phyloP scores from a whole-genome alignment of 371 early-diverging fungal species.

The Mucor lusitanicus region DNA sequence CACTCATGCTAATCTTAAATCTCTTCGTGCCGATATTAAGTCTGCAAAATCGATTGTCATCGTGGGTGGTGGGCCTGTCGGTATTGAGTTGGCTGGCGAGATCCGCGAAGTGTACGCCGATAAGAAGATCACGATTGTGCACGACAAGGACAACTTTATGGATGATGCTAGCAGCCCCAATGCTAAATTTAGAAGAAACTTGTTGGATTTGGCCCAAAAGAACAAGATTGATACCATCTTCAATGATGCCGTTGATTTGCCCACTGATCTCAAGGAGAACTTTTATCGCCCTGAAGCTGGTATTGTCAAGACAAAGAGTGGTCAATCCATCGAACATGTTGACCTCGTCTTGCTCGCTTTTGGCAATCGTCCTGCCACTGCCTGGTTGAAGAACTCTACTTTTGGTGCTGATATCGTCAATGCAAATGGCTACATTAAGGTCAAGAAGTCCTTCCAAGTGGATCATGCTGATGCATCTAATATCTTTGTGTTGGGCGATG shows the following conservation, averaged over 20 bases:
- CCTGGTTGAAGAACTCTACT: constrained; percentile 20
- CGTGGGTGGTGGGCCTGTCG: constrained; percentile 60
- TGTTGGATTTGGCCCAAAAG: constrained; percentile 28
- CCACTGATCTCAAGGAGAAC: constrained; percentile 10
- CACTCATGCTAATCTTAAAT: constrained; percentile 25
- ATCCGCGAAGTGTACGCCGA: constrained; percentile 35
- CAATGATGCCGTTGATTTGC: constrained; percentile 43
- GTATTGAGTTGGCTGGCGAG: constrained; percentile 60
- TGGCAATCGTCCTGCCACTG: constrained; percentile 41
- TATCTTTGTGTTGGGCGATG: constrained; percentile 66
- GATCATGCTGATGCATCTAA: constrained; percentile 34
- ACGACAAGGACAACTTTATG: constrained; percentile 29
- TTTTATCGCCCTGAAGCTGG: constrained; percentile 7
- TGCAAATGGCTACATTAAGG: constrained; percentile 32
- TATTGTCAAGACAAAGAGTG: constrained; percentile 29
- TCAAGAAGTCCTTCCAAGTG: constrained; percentile 60
- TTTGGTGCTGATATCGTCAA: constrained; percentile 14
- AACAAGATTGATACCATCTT: constrained; percentile 48
- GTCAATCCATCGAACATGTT: constrained; percentile 30
- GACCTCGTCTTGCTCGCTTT: constrained; percentile 58
- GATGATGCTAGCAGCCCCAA: constrained; percentile 10
- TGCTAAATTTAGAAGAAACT: constrained; percentile 30
- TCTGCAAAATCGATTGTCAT: constrained; percentile 51
- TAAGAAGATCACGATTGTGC: constrained; percentile 57
- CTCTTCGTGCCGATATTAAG: constrained; percentile 34